Base-by-base conservation (phyloP, 108 stramenopile genomes). In the Fragilaria crotonensis region DNA sequence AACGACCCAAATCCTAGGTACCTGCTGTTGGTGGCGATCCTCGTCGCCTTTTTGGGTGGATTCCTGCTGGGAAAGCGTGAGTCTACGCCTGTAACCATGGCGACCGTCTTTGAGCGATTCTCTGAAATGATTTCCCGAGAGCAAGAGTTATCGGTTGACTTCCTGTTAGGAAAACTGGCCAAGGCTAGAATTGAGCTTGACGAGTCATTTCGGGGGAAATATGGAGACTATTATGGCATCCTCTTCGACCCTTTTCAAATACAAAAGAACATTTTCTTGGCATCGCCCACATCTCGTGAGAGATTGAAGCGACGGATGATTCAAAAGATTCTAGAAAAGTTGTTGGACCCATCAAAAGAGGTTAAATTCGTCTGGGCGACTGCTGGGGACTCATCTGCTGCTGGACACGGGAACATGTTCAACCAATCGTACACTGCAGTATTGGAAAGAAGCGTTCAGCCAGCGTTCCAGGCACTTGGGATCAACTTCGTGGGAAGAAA, bases 401-500 rank as follows among this genome's bases (percentile, higher is more conserved):
- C 90, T 2, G 90, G 85, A 4, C 90, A 92, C 61, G 90, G 90
- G 11, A 85, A 85, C 55, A 52, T 77, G 0, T 80, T 71, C 61
- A 73, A 71, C 49, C 84, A 87, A 57, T 59, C 63, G 20, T 90
- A 86, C 49, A 84, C 83, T 29, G 78, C 80, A 11, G 56, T 72
- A 28, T 32, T 89, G 64, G 69, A 69, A 48, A 19, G 57, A 28
- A 70, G 70, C 5, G 68, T 76, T 2, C 36, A 76, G 61, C 50
- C 26, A 14, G 59, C 60, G 11, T 76, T 76, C 33, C 19, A 20
- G 14, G 31, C 65, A 22, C 19, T 76, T 22, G 75, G 75, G 11
- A 62, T 76, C 48, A 26, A 60, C 41, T 71, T 76, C 48, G 23
- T 45, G n/a, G 60, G 70, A 0, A 63, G 62, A 26, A 76, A 76